Conservation (phyloP, 495 filamentous ascomycete genomes). For the Annulohypoxylon stygium region DNA sequence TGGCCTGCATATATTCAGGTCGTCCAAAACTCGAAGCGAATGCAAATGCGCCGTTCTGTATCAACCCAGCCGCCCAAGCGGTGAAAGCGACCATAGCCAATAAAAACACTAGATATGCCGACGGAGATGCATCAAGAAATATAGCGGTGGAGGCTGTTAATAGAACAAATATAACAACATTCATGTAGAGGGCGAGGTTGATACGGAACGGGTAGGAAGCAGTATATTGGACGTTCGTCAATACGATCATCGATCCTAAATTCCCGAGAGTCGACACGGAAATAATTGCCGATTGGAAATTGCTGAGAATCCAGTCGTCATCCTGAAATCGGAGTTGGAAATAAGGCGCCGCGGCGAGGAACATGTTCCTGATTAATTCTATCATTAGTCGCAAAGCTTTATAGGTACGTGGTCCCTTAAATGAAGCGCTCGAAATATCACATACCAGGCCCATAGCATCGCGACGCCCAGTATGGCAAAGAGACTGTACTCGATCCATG, state of each 20-base stretch:
- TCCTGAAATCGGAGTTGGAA: conserved; percentile 86
- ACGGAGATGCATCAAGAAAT: conserved; percentile 70
- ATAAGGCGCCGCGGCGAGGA: conserved; percentile 93
- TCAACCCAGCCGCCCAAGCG: conserved; percentile 83
- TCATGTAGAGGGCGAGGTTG: conserved; percentile 77
- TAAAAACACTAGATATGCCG: conserved; percentile 81
- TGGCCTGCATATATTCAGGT: conserved; percentile 90
- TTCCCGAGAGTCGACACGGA: conserved; percentile 89
- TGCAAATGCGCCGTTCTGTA: conserved; percentile 95
- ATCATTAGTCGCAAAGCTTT: conserved; percentile 18
- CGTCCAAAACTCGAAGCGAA: conserved; percentile 87
- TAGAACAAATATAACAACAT: conserved; percentile 76
- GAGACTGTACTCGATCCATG: conserved; percentile 83
- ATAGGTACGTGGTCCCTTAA: neutral
- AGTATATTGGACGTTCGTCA: conserved; percentile 81
- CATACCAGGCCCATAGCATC: conserved; percentile 98
- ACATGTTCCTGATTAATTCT: conserved; percentile 86
- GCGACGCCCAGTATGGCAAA: conserved; percentile 90
- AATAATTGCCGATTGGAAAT: conserved; percentile 90
- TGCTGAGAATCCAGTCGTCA: conserved; percentile 74
- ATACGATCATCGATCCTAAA: conserved; percentile 75
- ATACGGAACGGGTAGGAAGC: conserved; percentile 90
- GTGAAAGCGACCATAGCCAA: conserved; percentile 85
- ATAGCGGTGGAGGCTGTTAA: conserved; percentile 82
- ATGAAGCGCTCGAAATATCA: conserved; percentile 29